A percentile compares a stretch with the other conserved stretches of the same genome.
These are phyloP conservation scores for Triticum timopheevii DNA, from an alignment of 176 grass and related monocot genomes.

Conservation along the genomic window DNA sequence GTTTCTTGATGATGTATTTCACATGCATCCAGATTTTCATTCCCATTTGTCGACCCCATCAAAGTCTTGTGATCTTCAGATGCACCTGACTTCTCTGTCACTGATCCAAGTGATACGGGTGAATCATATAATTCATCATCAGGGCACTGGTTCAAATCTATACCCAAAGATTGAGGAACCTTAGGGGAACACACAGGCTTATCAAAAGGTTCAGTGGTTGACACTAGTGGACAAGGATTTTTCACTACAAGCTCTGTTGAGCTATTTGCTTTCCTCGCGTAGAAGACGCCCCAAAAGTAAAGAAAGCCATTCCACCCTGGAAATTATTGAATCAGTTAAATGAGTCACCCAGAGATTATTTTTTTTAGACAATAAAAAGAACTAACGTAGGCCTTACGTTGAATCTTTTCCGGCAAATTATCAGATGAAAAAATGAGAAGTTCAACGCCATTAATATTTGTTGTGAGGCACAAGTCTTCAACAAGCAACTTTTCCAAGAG, in stretches of 20 bases:
- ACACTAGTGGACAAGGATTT: conserved; percentile 28
- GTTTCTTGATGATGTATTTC: conserved; percentile 27
- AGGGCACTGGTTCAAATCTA: conserved; percentile 63
- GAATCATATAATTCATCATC: conserved; percentile 46
- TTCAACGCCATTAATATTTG: conserved; percentile 56
- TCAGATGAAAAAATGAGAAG: conserved; percentile 95
- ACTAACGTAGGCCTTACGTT: conserved; percentile 62
- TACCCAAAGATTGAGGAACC: conserved; percentile 47
- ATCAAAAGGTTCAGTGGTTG: conserved; percentile 20
- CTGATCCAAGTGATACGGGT: conserved; percentile 26
- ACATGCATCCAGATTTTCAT: conserved; percentile 23
- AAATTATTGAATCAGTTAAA: conserved; percentile 41
- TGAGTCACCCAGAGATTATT: conserved; percentile 14
- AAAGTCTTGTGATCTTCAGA: conserved; percentile 29
- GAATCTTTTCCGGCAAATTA: conserved; percentile 68
- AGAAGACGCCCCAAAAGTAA: conserved; percentile 92
- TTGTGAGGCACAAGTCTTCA: conserved; percentile 74
- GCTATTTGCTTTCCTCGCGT: conserved; percentile 40
- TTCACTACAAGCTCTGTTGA: conserved; percentile 13
- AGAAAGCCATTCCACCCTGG: conserved; percentile 92
- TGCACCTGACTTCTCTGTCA: conserved; percentile 33
- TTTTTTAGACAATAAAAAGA: conserved; percentile 5
- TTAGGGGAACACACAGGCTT: conserved; percentile 40
- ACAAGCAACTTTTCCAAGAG: conserved; percentile 66
- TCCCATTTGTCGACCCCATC: conserved; percentile 21